Evolutionary conservation across 2,329 filamentous ascomycete species (phyloP).

Genomic region (Microdochium paspali): DNA sequence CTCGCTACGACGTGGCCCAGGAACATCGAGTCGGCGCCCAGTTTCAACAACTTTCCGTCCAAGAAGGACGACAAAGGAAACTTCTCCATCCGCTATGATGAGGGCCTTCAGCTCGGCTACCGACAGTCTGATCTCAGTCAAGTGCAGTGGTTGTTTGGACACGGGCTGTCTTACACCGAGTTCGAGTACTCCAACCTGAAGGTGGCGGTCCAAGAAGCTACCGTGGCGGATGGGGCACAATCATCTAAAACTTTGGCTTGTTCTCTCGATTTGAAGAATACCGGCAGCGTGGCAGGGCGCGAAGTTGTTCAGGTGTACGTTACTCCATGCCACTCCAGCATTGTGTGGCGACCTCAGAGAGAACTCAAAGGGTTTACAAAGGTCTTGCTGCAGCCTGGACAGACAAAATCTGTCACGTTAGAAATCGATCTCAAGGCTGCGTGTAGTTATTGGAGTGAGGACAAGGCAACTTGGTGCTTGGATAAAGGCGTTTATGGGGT

Average conservation of each 20-base stretch:
- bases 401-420: slow-evolving; percentile 39
- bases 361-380: slow-evolving; percentile 64
- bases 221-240: slow-evolving; percentile 11
- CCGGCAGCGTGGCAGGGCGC: slow-evolving; percentile 43
- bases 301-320: slow-evolving; percentile 64
- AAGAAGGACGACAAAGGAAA: too few relatives aligned
- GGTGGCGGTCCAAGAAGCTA: slow-evolving; percentile 23
- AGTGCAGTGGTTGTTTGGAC: slow-evolving; percentile 57
- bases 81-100: slow-evolving; percentile 57
- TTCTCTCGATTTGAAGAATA: slow-evolving; percentile 48
- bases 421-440: slow-evolving; percentile 35
- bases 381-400: slow-evolving; percentile 45
- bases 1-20: slow-evolving; percentile 61
- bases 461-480: slow-evolving; percentile 50
- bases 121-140: slow-evolving; percentile 57
- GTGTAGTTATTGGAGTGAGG: slow-evolving; percentile 54
- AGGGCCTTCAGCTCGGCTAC: slow-evolving; percentile 67
- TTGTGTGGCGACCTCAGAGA: slow-evolving; percentile 55
- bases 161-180: slow-evolving; percentile 63
- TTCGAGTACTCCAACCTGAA: slow-evolving; percentile 54
- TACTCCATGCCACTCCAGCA: slow-evolving; percentile 36
- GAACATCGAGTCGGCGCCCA: slow-evolving; percentile 55
- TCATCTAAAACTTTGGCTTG: slow-evolving; percentile 30
- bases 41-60: slow-evolving; percentile 64
- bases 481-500: slow-evolving; percentile 55